These are phyloP conservation scores for Aureobasidium sp. DNA, from an alignment of 2,329 filamentous ascomycete genomes.

Conservation along the genomic window DNA sequence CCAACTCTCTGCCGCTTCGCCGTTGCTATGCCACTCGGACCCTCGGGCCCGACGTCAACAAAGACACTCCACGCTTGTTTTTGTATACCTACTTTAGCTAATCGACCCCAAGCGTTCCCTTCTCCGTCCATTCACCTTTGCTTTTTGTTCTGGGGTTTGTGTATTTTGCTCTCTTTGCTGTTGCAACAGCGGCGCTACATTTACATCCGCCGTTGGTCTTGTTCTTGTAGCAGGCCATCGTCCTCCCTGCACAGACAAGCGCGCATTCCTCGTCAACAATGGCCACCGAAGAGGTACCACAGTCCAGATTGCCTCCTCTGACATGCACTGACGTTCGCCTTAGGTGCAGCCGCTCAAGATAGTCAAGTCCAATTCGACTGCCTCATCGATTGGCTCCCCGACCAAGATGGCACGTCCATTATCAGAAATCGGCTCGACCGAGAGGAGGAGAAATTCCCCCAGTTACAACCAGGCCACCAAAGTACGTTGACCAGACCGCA, in stretches of 20 bases:
- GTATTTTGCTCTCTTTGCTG: neutral
- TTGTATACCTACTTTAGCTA: neutral
- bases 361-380: slow-evolving; percentile 48
- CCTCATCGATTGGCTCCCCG: slow-evolving; percentile 42
- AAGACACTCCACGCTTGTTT: neutral
- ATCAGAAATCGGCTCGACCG: slow-evolving; percentile 80
- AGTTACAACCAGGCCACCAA: slow-evolving; percentile 73
- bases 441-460: slow-evolving; percentile 83
- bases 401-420: slow-evolving; percentile 69
- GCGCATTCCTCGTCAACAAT: slow-evolving; percentile 31
- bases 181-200: neutral
- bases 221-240: neutral
- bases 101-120: neutral
- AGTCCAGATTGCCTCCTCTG: neutral
- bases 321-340: slow-evolving; percentile 14
- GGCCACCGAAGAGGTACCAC: slow-evolving; percentile 35
- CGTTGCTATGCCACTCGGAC: neutral
- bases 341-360: slow-evolving; percentile 75
- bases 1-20: neutral
- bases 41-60: neutral
- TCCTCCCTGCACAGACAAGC: slow-evolving; percentile 16
- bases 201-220: neutral
- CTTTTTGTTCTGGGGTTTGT: neutral
- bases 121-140: neutral
- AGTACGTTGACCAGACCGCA: slow-evolving; percentile 42